Evolutionary conservation across 192 early-diverging fungal species (phyloP), one percentile per base, ranked within the genome.

Genomic region (Entophlyctis luteolus): DNA sequence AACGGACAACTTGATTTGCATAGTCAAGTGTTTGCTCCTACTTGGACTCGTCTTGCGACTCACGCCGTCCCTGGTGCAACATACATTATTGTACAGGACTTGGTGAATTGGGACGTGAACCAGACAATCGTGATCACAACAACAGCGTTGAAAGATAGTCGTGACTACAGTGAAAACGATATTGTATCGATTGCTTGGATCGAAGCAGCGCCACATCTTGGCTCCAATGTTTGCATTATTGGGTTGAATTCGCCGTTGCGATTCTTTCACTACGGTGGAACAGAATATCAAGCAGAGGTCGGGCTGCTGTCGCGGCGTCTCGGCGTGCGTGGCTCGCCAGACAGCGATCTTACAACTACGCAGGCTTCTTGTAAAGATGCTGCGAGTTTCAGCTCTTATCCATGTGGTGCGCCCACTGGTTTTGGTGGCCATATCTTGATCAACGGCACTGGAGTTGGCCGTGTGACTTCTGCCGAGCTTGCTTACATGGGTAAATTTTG

Each of bases 231-330:
- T 20, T 36, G 54, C 10, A 33, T 67, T n/a, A 60, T 72, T 14
- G 33, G 36, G 20, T 12, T 72, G 8, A 47, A 46, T 16, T 16
- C 39, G 12, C 70, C 70, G 8, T 34, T 72, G 20, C 12, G n/a
- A 8, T 72, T 32, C 36, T 32, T 28, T n/a, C 70, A 72, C 52
- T 72, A 72, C 48, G 70, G 71, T 4, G 70, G 70, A 18, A 4
- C 67, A 27, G 70, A 72, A 50, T 72, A 72, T 47, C 70, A 72
- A 46, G 70, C 70, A 18, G 70, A 72, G 53, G 70, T 72, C 27
- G 70, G 28, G 6, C 48, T 72, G 4, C 50, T 72, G 8, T 54
- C 47, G 4, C 65, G 70, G 16, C 32, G 67, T 16, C 23, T 72
- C 31, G 32, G 57, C 28, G 42, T 72, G 25, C 70, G 72, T 35